Base-by-base conservation (phyloP, 305 asterid species). In the Fraxinus velutina region DNA sequence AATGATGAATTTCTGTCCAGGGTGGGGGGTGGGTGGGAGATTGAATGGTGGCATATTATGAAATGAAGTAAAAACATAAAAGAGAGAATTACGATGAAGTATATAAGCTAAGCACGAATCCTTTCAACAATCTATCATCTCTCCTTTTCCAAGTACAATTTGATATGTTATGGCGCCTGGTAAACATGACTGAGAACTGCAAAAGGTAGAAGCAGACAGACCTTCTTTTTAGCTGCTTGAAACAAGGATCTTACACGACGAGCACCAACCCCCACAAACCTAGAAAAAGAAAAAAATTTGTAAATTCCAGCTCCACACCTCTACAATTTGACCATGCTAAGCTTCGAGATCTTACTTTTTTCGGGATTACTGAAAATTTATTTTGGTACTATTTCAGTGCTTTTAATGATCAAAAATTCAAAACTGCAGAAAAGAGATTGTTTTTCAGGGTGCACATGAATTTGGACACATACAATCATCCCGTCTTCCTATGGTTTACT, bases 221-320 rank as follows among this genome's bases (percentile, higher is more conserved):
- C 98, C 98, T 94, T 96, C 84, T 96, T 96, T 85, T 94, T 96
- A 80, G 98, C 99, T 33, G 98, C 99, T 92, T 94, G 97, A 88
- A 94, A 94, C 89, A 94, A 85, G 66, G 98, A 94, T 91, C 98
- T 91, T 78, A 94, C 98, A 76, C 98, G 92, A n/a, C 97, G 94
- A 84, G 98, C 98, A 87, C 98, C 98, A 80, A 94, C 98, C 64
- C 98, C 98, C 57, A 94, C 98, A 90, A 94, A 93, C 98, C 99
- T 96, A 85, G 78, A 74, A 88, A 62, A 44, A 78, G 60, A 33
- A 42, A 27, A 82, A 66, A 32, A 55, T 60, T 30, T 37, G 62
- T 83, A 75, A 81, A 57, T 50, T 60, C 79, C 82, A 70, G 47
- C 10, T 57, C 52, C 39, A 39, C 29, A 36, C 42, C 22, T 9